These are phyloP conservation scores for Penicillium digitatum DNA, from an alignment of 2,329 filamentous ascomycete species.

Conservation along the genomic window DNA sequence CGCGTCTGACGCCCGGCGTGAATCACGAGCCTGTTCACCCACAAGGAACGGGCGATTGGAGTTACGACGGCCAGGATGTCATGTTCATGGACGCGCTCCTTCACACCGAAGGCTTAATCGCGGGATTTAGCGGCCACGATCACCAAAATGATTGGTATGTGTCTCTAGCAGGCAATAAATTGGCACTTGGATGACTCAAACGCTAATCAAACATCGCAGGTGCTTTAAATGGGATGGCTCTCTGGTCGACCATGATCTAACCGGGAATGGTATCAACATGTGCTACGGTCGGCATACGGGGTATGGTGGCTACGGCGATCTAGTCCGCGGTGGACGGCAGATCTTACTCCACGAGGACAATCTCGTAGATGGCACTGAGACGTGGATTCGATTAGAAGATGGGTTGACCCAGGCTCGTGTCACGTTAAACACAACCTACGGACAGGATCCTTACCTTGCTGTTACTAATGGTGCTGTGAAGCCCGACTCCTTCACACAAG, in stretches of 20 bases:
- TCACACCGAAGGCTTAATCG: conserved; percentile 53
- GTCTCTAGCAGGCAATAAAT: conserved; percentile 12
- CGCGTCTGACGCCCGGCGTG: conserved; percentile 44
- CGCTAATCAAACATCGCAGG: conserved; percentile 5
- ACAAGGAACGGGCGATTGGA: conserved; percentile 14
- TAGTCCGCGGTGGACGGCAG: conserved; percentile 59
- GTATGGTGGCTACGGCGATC: conserved; percentile 65
- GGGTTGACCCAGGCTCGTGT: conserved; percentile 51
- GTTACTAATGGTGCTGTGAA: not conserved
- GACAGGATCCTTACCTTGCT: conserved; percentile 41
- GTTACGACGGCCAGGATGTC: conserved; percentile 45
- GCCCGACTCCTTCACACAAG: not conserved
- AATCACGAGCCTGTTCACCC: conserved; percentile 44
- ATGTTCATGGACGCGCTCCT: conserved; percentile 62
- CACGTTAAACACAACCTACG: conserved; percentile 57
- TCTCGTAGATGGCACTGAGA: conserved; percentile 49
- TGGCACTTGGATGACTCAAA: not conserved
- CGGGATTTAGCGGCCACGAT: conserved; percentile 62
- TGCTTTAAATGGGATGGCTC: conserved; percentile 40
- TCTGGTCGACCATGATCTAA: conserved; percentile 28
- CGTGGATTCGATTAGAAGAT: conserved; percentile 60
- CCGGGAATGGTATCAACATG: conserved; percentile 45
- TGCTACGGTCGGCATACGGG: conserved; percentile 65
- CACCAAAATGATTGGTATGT: conserved; percentile 60
- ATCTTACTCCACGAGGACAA: conserved; percentile 48